Base-by-base conservation (phyloP, 2,329 filamentous ascomycete genomes). In the Aureobasidium sp. region DNA sequence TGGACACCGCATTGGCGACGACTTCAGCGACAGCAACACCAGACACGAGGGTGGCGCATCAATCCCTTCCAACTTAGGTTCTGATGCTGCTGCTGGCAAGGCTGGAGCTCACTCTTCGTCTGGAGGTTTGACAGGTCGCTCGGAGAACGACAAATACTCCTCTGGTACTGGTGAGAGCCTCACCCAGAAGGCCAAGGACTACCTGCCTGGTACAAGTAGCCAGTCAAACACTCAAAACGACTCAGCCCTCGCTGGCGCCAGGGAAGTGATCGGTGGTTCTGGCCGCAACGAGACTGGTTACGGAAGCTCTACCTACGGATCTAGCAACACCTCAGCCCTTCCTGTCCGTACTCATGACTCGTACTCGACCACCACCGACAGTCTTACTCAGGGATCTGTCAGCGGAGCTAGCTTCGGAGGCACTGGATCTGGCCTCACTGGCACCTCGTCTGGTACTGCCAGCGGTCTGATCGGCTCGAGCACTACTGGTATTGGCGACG, bases 1-100 rank as follows among this genome's bases (percentile, higher is more conserved):
- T 48, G 59, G 59, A 39, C 50, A 51, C 11, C 42, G 50, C 29
- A 44, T 54, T 27, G 44, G 42, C 25, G 59, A 61, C 16, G 59
- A 61, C 36, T 61, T 61, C 8, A 61, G 34, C 36, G 42, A 48
- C 36, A 25, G 27, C 5, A 61, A 61, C 59, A 61, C 44, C n/a
- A 54, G 50, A 54, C 32, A 57, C 14, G 42, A 57, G 50, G 59
- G 59, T 9, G 21, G 27, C n/a, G 44, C 25, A 3, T 39, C 30
- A 0, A 25, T 61, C 7, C 49, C 59, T 21, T 34, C 37, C 41
- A 36, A n/a, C 6, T 36, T 61, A 9, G 50, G 59, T 11, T 55
- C 59, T 32, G 59, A 61, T 45, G 42, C 34, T 25, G 50, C 34
- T 27, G 42, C 50, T 10, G 59, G 59, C 10, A 55, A 36, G 14